Evolutionary conservation across 106 monocot species (phyloP).

Genomic region (Dendrobium officinale): DNA sequence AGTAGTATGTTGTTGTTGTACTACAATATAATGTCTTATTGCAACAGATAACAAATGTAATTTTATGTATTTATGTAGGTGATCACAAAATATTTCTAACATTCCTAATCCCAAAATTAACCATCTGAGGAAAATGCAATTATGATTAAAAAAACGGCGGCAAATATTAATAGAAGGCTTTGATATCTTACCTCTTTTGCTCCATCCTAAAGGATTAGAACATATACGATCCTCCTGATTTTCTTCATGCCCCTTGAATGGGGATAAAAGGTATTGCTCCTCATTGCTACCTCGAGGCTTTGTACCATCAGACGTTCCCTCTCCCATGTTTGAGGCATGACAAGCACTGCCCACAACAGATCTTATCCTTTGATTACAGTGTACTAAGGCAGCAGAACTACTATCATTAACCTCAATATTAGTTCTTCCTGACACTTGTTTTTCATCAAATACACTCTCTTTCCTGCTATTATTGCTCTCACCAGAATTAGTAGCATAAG

Average conservation of each 20-base stretch:
- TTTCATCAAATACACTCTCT: slow-evolving; percentile 14
- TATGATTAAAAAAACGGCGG: background rate
- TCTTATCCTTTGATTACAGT: slow-evolving; percentile 14
- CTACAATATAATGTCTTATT: too few relatives aligned
- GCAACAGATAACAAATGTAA: background rate
- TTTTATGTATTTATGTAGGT: slow-evolving; percentile 2
- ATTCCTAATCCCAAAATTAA: background rate
- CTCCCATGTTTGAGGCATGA: slow-evolving; percentile 7
- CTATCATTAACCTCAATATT: slow-evolving; percentile 7
- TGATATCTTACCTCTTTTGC: slow-evolving; percentile 38
- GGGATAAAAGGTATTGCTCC: slow-evolving; percentile 20
- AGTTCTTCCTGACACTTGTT: slow-evolving; percentile 5
- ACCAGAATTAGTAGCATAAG: background rate
- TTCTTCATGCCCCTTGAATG: slow-evolving; percentile 19
- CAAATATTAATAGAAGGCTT: background rate
- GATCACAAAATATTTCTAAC: background rate
- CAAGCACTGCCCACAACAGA: slow-evolving; percentile 2
- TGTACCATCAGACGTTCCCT: slow-evolving; percentile 12
- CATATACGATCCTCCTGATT: slow-evolving; percentile 20
- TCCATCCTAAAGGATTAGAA: slow-evolving; percentile 24
- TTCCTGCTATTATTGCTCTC: slow-evolving; percentile 8
- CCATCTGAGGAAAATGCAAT: slow-evolving; percentile 1
- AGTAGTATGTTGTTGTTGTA: too few relatives aligned
- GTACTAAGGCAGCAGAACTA: slow-evolving; percentile 8
- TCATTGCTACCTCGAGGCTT: slow-evolving; percentile 13